Conservation (phyloP, 495 filamentous ascomycete species). For the Mycothermus thermophilus region DNA sequence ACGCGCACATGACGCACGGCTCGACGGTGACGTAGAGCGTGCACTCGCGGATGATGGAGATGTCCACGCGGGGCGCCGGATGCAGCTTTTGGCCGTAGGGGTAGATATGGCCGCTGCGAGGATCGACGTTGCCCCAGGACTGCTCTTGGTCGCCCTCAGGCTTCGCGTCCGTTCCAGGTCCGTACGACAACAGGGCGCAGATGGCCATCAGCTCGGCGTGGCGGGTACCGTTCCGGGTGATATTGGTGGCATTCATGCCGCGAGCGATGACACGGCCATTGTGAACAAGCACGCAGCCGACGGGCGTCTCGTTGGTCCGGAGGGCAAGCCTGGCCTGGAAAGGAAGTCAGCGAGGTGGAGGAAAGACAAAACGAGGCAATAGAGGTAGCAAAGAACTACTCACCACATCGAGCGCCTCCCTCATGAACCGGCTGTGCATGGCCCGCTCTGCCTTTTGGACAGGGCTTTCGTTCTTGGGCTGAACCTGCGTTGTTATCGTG, state of each 20-base stretch:
- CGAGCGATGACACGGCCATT: conserved; percentile 57
- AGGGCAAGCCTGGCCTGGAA: conserved; percentile 65
- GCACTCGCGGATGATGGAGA: conserved; percentile 50
- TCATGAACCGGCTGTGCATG: conserved; percentile 50
- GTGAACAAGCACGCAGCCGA: conserved; percentile 86
- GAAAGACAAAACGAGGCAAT: not conserved
- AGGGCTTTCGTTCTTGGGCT: conserved; percentile 10
- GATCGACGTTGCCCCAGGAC: conserved; percentile 32
- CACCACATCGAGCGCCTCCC: conserved; percentile 57
- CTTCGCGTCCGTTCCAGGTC: not conserved
- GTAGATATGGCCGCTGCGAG: conserved; percentile 29
- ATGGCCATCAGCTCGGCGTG: conserved; percentile 92
- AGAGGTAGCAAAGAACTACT: conserved; percentile 4
- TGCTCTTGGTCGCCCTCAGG: conserved; percentile 12
- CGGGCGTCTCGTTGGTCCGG: conserved; percentile 75
- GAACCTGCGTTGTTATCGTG: too few species aligned
- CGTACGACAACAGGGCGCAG: conserved; percentile 34
- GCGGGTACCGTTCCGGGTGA: conserved; percentile 71
- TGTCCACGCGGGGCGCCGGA: conserved; percentile 28
- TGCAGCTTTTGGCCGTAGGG: conserved; percentile 39
- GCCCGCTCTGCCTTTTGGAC: conserved; percentile 20
- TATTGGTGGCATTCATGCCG: conserved; percentile 94
- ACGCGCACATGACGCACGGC: conserved; percentile 96
- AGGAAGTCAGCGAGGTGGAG: not conserved
- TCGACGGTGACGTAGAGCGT: conserved; percentile 94